phyloP scores from a whole-genome alignment of 2,329 filamentous ascomycete species.

The Colletotrichum brevisporum region DNA sequence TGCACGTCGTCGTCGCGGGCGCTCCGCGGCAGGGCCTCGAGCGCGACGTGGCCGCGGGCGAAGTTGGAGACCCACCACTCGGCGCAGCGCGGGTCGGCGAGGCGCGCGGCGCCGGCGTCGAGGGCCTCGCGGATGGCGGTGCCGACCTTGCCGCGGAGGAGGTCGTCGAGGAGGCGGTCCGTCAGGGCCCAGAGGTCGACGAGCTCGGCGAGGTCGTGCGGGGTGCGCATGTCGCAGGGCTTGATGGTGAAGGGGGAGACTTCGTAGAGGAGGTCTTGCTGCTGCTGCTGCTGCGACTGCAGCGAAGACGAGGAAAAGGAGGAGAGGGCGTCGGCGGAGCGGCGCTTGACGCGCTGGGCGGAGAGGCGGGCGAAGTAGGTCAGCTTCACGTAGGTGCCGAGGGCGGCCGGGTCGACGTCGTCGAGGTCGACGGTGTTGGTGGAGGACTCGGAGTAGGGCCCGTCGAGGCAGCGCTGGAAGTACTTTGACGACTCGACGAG shows the following conservation, averaged over 20 bases:
- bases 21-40: slow-evolving; percentile 20
- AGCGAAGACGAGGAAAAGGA: neutral
- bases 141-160: slow-evolving; percentile 27
- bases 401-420: slow-evolving; percentile 25
- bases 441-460: slow-evolving; percentile 27
- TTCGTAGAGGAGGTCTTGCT: slow-evolving; percentile 10
- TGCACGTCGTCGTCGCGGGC: slow-evolving; percentile 8
- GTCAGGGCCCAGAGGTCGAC: slow-evolving; percentile 35
- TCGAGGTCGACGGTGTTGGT: slow-evolving; percentile 36
- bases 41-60: slow-evolving; percentile 28
- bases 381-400: slow-evolving; percentile 37
- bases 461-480: slow-evolving; percentile 37
- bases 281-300: no score
- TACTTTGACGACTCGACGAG: slow-evolving; percentile 37
- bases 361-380: slow-evolving; percentile 38
- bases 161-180: slow-evolving; percentile 36
- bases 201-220: slow-evolving; percentile 33
- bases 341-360: slow-evolving; percentile 32
- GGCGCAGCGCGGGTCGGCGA: slow-evolving; percentile 20
- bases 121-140: slow-evolving; percentile 37
- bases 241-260: slow-evolving; percentile 36
- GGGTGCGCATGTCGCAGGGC: slow-evolving; percentile 35
- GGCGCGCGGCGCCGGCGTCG: slow-evolving; percentile 18
- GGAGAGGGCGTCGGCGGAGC: slow-evolving; percentile 10
- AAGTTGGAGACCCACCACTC: slow-evolving; percentile 36